These are phyloP conservation scores for Jatropha podagrica DNA, from an alignment of 441 rosid genomes.

Conservation along the genomic window DNA sequence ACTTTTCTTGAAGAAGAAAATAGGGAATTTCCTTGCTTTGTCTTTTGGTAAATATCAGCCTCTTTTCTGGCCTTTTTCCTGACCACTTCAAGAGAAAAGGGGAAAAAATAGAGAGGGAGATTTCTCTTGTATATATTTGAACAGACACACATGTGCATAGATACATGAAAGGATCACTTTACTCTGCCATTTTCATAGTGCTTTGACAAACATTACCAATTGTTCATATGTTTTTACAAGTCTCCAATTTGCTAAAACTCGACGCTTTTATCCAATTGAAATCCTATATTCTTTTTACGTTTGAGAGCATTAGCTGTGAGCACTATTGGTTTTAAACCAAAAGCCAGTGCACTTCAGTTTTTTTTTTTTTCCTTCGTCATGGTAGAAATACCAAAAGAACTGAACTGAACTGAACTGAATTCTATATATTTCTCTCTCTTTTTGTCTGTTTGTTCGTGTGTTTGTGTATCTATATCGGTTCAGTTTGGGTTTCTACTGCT, in stretches of 20 bases:
- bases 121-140: background rate
- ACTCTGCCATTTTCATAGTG: background rate
- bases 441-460: too few relatives aligned
- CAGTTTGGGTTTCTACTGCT: too few relatives aligned
- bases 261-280: background rate
- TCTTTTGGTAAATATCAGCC: background rate
- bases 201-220: conserved; percentile 1
- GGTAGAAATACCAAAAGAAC: too few relatives aligned
- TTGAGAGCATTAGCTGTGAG: background rate
- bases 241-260: background rate
- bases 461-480: too few relatives aligned
- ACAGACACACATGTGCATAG: background rate
- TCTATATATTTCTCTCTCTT: too few relatives aligned
- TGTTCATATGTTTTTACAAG: background rate
- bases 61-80: background rate
- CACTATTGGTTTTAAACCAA: background rate
- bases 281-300: background rate
- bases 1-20: background rate
- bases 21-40: background rate
- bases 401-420: too few relatives aligned
- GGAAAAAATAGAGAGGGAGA: background rate
- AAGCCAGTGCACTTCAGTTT: background rate
- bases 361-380: too few relatives aligned
- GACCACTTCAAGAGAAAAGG: background rate
- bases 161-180: background rate